Evolutionary conservation across 805 yeast species (phyloP), one percentile per base, ranked within the genome.

Genomic region (Kodamaea sagamina): DNA sequence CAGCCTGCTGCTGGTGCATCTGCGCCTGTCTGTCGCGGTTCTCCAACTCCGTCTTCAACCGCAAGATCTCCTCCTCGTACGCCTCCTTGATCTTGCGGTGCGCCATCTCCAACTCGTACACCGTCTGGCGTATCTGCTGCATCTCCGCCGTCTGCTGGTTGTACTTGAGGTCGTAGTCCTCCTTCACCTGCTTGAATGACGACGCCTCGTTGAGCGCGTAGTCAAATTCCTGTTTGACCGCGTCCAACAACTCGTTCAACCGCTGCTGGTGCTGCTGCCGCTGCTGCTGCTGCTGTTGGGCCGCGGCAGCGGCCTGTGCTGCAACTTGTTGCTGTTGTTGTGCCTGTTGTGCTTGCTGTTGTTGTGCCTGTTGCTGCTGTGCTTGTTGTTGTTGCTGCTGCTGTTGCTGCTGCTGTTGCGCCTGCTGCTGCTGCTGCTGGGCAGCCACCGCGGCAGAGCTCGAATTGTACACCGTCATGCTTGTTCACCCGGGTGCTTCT

Each of bases 71-170:
- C 57, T 87, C 96, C 65, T 92, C 97, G 67, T 92, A 93, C 36
- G 90, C 89, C 59, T 92, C 97, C 68, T 92, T 90, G 78, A 93
- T 86, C 61, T 88, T 87, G 54, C 96, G 78, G 71, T 92, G 98
- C 29, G 96, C 92, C 77, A 84, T 79, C 65, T 92, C 97, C 57
- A 92, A 77, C 62, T 93, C 98, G 60, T 84, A 89, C 21, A 92
- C 96, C 8, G 96, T 88, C 59, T 89, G 95, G 58, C 97, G 80
- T 46, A 92, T 89, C 62, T 87, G 95, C 61, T 89, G 90, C 79
- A 92, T 82, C 65, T 93, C 99, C 41, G 84, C 86, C 44, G 89
- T 83, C 67, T 92, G 97, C 68, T 90, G 97, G 60, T 79, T 84
- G 61, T 89, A 83, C 62, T 90, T 90, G 54, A 84, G 72, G 65